Conservation (phyloP, 2,329 filamentous ascomycete genomes). For the Penicillium sp. region DNA sequence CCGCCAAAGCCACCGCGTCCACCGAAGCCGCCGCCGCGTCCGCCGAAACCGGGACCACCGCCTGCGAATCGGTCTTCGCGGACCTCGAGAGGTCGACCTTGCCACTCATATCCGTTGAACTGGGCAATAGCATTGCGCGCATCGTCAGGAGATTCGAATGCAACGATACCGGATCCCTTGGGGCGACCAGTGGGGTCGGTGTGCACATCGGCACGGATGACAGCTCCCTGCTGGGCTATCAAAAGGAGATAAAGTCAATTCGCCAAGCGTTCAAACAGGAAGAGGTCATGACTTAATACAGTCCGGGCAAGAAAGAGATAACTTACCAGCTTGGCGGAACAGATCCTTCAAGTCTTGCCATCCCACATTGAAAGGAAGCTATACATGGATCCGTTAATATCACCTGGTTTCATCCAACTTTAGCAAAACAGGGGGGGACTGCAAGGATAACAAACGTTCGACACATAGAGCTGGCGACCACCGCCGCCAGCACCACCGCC, state of each 20-base stretch:
- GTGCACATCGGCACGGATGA: constrained; percentile 95
- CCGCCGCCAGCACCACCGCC: constrained; percentile 48
- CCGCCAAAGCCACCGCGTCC: constrained; percentile 59
- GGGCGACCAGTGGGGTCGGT: constrained; percentile 85
- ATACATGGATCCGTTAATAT: constrained; percentile 25
- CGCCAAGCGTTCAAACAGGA: constrained; percentile 10
- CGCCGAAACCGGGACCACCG: constrained; percentile 55
- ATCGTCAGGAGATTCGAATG: constrained; percentile 92
- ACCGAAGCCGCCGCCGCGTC: constrained; percentile 45
- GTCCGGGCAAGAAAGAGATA: constrained; percentile 20
- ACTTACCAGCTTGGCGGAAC: constrained; percentile 95
- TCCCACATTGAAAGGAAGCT: constrained; percentile 96
- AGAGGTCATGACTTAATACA: constrained; percentile 11
- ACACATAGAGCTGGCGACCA: constrained; percentile 91
- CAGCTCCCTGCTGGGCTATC: constrained; percentile 61
- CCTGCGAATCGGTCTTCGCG: constrained; percentile 89
- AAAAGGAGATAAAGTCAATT: constrained; percentile 31
- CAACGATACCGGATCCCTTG: constrained; percentile 95
- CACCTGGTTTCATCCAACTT: constrained; percentile 11
- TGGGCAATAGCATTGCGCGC: constrained; percentile 94
- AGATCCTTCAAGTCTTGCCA: constrained; percentile 99
- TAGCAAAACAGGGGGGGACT: constrained; percentile 7
- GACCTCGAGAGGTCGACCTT: constrained; percentile 87
- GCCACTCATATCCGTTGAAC: constrained; percentile 99
- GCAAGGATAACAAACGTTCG: constrained; percentile 77